Evolutionary conservation across 257 asterid genomes (phyloP), one percentile per base, ranked within the genome.

Genomic region (Plantago elongata): DNA sequence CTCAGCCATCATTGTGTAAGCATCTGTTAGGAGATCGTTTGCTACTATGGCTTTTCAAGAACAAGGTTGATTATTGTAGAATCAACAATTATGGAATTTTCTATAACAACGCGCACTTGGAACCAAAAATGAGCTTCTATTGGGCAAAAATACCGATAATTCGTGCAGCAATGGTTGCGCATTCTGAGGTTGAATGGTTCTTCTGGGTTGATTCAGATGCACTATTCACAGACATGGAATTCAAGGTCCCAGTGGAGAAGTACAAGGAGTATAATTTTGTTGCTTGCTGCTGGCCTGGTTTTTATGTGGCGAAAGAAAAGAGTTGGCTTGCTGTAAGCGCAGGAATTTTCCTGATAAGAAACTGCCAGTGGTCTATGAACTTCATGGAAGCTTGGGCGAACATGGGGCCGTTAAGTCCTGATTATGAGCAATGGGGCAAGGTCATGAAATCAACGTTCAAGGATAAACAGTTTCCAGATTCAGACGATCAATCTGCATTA

Each of bases 121-220:
- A 89, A 59, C 89, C 86, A 1, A 64, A 64, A 22, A 82, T 86
- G 95, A 62, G 64, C 2, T 79, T 84, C 0, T 78, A 18, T 50
- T 89, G 96, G 96, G 82, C 88, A 5, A 89, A 89, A 52, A 70
- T 84, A 5, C 89, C 97, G 5, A 7, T 83, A 2, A 69, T 81
- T 14, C 71, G 86, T 69, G 90, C 88, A 8, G 77, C 97, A 0
- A 89, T 89, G 97, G 10, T 89, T 73, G 94, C 94, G 56, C 92
- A 83, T 16, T 95, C 97, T 1, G 87, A 86, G 29, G 62, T 63
- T 1, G 97, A 86, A 71, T 89, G 97, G 95, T 48, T 87, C 37
- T 69, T 83, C 60, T 89, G 95, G 97, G 38, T 89, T 38, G 97
- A 89, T 17, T 87, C 92, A 1, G 95, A 87, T 22, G 97, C 97